Evolutionary conservation across 1,139 yeast genomes (phyloP).

Genomic region (Geotrichum restrictum): DNA sequence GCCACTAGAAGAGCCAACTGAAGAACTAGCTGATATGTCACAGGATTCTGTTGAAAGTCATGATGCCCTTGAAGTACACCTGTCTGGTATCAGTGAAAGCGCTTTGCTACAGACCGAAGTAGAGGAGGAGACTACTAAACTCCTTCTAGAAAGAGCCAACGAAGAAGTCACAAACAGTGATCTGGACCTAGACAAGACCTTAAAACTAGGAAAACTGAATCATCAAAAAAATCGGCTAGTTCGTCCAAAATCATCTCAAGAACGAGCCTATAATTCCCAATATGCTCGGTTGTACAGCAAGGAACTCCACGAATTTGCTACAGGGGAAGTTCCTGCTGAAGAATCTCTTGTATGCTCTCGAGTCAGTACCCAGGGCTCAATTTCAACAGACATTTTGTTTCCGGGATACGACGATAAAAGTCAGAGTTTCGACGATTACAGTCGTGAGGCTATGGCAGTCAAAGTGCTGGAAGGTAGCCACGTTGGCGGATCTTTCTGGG

Average conservation of each 20-base stretch:
- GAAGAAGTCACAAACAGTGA: not conserved
- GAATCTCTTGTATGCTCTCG: not conserved
- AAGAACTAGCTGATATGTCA: too few relatives aligned
- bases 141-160: not conserved
- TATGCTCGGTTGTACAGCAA: conserved; percentile 21
- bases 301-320: conserved; percentile 25
- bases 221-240: not conserved
- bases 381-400: not conserved
- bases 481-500: conserved; percentile 41
- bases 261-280: not conserved
- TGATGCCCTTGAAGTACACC: too few relatives aligned
- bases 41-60: too few relatives aligned
- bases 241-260: not conserved
- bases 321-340: conserved; percentile 14
- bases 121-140: not conserved
- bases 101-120: not conserved
- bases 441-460: conserved; percentile 6
- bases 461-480: conserved; percentile 9
- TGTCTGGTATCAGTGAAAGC: too few relatives aligned
- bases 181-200: not conserved
- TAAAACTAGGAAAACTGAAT: not conserved
- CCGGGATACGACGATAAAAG: not conserved
- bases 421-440: not conserved
- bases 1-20: too few relatives aligned
- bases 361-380: not conserved